These are phyloP conservation scores for Acer campestre DNA, from an alignment of 345 rosid species.

Conservation along the genomic window DNA sequence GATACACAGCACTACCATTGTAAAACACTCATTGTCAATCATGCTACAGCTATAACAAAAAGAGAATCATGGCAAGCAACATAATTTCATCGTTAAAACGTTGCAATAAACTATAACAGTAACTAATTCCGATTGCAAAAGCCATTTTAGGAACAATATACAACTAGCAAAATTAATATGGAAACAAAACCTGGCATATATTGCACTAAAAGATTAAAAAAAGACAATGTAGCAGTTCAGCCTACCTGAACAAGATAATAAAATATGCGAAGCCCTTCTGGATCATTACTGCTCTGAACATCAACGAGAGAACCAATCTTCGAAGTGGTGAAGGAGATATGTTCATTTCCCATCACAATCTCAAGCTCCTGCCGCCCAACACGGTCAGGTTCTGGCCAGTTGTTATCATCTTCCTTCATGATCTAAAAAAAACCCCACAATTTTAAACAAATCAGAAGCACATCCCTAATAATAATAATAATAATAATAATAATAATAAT, in stretches of 20 bases:
- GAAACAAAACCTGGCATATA: not conserved
- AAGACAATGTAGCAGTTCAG: not conserved
- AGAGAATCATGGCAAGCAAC: not conserved
- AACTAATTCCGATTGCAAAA: not conserved
- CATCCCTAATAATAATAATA: not conserved
- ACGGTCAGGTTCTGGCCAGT: conserved; percentile 99
- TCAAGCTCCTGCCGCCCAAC: conserved; percentile 97
- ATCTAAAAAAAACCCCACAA: conserved; percentile 47
- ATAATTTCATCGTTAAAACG: not conserved
- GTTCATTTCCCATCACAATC: conserved; percentile 97
- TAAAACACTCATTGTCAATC: not conserved
- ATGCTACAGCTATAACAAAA: not conserved
- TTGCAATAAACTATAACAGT: not conserved
- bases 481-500: not conserved
- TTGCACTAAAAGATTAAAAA: not conserved
- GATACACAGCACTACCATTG: not conserved
- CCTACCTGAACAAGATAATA: conserved; percentile 99
- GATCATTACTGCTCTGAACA: conserved; percentile 92
- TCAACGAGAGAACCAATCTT: conserved; percentile 99
- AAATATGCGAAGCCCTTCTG: conserved; percentile 97
- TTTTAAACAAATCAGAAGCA: not conserved
- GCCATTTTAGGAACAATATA: not conserved
- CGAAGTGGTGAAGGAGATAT: conserved; percentile 90
- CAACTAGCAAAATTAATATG: not conserved
- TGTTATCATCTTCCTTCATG: conserved; percentile 97